Conservation (phyloP, 2,329 filamentous ascomycete species). For the Apiospora phragmitis region DNA sequence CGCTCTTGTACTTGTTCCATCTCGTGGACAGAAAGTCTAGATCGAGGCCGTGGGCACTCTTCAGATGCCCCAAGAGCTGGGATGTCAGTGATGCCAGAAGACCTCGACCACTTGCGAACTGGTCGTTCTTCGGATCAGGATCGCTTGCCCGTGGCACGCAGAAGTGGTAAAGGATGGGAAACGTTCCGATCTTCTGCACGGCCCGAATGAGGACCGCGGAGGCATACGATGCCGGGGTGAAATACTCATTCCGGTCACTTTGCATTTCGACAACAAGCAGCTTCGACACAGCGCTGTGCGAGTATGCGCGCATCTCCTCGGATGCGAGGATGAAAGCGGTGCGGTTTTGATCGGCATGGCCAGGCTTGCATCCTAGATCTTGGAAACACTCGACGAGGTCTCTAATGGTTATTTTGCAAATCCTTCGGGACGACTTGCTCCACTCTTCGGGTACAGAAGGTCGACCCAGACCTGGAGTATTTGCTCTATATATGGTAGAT, state of each 20-base stretch:
- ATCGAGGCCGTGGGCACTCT: conserved; percentile 2
- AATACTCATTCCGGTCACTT: conserved; percentile 9
- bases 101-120: not conserved
- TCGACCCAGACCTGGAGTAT: not conserved
- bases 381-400: conserved; percentile 15
- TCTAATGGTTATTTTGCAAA: not conserved
- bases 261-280: conserved; percentile 15
- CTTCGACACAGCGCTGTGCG: conserved; percentile 11
- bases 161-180: conserved; percentile 17
- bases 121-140: not conserved
- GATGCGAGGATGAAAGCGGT: conserved; percentile 18
- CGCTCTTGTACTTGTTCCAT: not conserved
- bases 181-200: conserved; percentile 11
- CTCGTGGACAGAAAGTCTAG: conserved; percentile 16
- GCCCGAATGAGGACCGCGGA: conserved; percentile 13
- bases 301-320: conserved; percentile 12
- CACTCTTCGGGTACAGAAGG: not conserved
- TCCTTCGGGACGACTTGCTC: not conserved
- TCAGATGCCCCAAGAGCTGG: conserved; percentile 16
- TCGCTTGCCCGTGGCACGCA: not conserved
- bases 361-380: conserved; percentile 10
- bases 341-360: conserved; percentile 15
- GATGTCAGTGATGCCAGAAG: conserved; percentile 14
- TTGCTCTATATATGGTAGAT: not conserved
- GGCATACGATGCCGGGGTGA: conserved; percentile 10